These are phyloP conservation scores for Neonothopanus nambi DNA, from an alignment of 1,284 basidiomycete species.

Conservation along the genomic window DNA sequence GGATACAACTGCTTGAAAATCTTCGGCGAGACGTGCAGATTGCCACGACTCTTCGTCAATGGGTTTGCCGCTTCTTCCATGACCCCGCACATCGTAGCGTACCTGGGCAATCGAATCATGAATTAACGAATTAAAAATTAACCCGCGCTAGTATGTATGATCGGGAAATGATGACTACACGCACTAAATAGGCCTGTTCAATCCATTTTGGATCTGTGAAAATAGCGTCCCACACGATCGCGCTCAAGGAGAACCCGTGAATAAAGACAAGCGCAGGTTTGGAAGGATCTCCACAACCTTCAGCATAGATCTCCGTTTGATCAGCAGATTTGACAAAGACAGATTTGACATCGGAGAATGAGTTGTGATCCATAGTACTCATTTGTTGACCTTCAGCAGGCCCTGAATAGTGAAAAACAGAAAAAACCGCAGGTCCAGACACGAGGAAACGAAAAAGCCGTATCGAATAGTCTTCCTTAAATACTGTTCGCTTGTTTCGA, in stretches of 20 bases:
- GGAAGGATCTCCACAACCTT: conserved; percentile 37
- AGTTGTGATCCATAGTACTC: no score
- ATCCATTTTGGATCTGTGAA: conserved; percentile 25
- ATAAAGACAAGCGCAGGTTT: conserved; percentile 43
- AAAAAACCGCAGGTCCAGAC: no score
- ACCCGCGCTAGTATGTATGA: conserved; percentile 20
- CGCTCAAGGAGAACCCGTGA: conserved; percentile 39
- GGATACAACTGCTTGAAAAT: conserved; percentile 12
- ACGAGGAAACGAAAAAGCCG: no score
- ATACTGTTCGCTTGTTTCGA: no score
- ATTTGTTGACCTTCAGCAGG: no score
- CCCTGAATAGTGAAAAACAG: no score
- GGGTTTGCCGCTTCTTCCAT: conserved; percentile 10
- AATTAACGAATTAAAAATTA: conserved; percentile 34
- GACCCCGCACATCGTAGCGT: conserved; percentile 27
- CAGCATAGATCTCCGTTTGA: conserved; percentile 35
- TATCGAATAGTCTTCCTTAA: no score
- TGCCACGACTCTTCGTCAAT: conserved; percentile 4
- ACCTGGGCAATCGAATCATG: conserved; percentile 28
- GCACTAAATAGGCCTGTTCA: not conserved
- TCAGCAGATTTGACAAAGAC: conserved; percentile 18
- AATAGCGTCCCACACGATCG: conserved; percentile 37
- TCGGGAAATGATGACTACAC: conserved; percentile 2
- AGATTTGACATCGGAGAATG: no score
- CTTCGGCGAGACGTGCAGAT: conserved; percentile 10